These are phyloP conservation scores for Pseudozyma pruni DNA, from an alignment of 1,284 basidiomycete species.

Conservation along the genomic window DNA sequence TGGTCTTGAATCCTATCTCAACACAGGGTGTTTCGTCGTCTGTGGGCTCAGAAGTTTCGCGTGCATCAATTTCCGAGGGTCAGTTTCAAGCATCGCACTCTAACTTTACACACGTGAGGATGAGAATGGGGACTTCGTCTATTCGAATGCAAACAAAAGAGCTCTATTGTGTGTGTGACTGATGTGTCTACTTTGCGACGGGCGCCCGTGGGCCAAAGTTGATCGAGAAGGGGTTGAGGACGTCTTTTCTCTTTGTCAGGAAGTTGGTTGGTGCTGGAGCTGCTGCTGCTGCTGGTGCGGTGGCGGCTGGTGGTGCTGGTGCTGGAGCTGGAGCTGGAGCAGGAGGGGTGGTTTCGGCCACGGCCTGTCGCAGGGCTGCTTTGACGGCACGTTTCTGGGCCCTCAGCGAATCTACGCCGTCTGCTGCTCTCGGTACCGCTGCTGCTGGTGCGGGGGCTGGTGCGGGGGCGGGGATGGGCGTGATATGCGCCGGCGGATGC, in stretches of 20 bases:
- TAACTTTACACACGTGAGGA: too few relatives aligned
- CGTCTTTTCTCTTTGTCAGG: slow-evolving; percentile 24
- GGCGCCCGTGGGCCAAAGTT: slow-evolving; percentile 43
- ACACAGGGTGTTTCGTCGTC: too few relatives aligned
- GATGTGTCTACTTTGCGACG: slow-evolving; percentile 16
- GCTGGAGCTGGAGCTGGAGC: slow-evolving; percentile 8
- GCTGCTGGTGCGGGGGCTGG: slow-evolving; percentile 5
- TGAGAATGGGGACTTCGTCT: too few relatives aligned
- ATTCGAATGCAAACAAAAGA: too few relatives aligned
- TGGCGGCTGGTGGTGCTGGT: slow-evolving; percentile 7
- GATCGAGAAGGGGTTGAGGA: slow-evolving; percentile 44
- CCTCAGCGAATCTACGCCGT: slow-evolving; percentile 4
- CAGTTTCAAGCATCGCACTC: too few relatives aligned
- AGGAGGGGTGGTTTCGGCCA: slow-evolving; percentile 19
- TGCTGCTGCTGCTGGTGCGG: slow-evolving; percentile 7
- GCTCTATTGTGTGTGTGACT: too few relatives aligned
- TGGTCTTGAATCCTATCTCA: too few relatives aligned
- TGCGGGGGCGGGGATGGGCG: slow-evolving; percentile 16
- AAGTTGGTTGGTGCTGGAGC: slow-evolving; percentile 8
- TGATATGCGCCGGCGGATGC: slow-evolving; percentile 12
- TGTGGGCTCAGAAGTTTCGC: too few relatives aligned
- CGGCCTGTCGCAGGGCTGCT: slow-evolving; percentile 30
- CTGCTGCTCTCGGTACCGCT: background rate
- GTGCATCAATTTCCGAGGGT: too few relatives aligned
- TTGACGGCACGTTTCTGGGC: slow-evolving; percentile 41